Conservation (phyloP, 2,329 filamentous ascomycete species). For the Xylaria digitata region DNA sequence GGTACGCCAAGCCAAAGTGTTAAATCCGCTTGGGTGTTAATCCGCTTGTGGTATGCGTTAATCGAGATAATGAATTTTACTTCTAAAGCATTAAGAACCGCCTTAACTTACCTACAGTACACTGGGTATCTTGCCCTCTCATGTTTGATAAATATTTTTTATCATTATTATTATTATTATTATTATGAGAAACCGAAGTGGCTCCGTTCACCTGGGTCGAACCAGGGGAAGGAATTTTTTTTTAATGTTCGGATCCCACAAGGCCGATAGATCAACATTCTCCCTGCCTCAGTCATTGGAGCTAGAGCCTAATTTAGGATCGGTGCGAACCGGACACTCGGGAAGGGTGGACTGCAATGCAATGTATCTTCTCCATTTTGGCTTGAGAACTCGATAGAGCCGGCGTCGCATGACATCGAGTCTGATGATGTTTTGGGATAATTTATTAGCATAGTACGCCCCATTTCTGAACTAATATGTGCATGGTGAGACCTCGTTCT, state of each 20-base stretch:
- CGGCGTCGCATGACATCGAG: slow-evolving; percentile 11
- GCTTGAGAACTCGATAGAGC: not conserved
- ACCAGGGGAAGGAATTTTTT: slow-evolving; percentile 33
- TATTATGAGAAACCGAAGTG: slow-evolving; percentile 2
- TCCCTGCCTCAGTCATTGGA: slow-evolving; percentile 5
- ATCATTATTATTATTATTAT: not conserved
- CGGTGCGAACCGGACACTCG: slow-evolving; percentile 29
- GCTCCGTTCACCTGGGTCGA: slow-evolving; percentile 29
- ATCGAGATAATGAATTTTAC: slow-evolving; percentile 20
- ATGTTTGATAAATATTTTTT: not conserved
- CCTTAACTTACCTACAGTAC: no score
- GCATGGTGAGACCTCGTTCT: not conserved
- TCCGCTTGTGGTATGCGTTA: no score
- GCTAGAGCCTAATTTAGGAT: slow-evolving; percentile 26
- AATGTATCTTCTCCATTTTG: slow-evolving; percentile 15
- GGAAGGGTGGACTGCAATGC: slow-evolving; percentile 31
- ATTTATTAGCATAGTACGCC: not conserved
- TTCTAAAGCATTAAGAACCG: no score
- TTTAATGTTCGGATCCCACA: slow-evolving; percentile 27
- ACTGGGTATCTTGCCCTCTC: not conserved
- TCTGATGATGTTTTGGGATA: not conserved
- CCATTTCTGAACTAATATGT: not conserved
- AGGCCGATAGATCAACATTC: slow-evolving; percentile 32
- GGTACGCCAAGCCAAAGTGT: no score
- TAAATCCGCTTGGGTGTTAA: no score